A percentile compares a stretch with the other conserved stretches of the same genome.
phyloP scores from a whole-genome alignment of 192 early-diverging fungal genomes.

The Coemansia sp. region DNA sequence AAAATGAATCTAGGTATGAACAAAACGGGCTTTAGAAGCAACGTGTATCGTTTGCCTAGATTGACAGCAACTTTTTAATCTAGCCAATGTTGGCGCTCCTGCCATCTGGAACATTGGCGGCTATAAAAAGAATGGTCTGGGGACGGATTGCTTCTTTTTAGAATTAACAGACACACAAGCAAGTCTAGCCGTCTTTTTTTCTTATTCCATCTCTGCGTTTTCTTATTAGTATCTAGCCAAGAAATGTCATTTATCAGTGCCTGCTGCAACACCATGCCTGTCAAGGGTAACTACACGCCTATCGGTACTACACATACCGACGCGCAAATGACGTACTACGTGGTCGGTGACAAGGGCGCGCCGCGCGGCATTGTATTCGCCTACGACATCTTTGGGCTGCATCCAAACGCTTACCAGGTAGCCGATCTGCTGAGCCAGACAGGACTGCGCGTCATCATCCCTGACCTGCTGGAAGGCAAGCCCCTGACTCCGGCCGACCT shows the following conservation, averaged over 20 bases:
- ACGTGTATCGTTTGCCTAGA: too few relatives aligned
- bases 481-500: constrained; percentile 41
- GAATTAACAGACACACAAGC: too few relatives aligned
- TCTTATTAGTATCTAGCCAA: too few relatives aligned
- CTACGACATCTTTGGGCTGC: constrained; percentile 70
- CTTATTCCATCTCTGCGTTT: too few relatives aligned
- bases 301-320: constrained; percentile 34
- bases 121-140: too few relatives aligned
- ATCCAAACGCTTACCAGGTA: constrained; percentile 65
- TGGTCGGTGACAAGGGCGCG: constrained; percentile 42
- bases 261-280: constrained; percentile 60
- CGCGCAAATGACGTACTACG: constrained; percentile 43
- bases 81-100: too few relatives aligned
- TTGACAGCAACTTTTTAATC: too few relatives aligned
- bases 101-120: too few relatives aligned
- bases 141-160: too few relatives aligned
- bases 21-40: too few relatives aligned
- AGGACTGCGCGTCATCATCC: constrained; percentile 65
- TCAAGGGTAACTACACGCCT: constrained; percentile 50
- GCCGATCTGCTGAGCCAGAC: constrained; percentile 55
- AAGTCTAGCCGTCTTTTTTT: too few relatives aligned
- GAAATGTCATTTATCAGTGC: constrained; percentile 46
- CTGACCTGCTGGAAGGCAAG: constrained; percentile 64
- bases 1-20: too few relatives aligned
- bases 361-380: constrained; percentile 65